Base-by-base conservation (phyloP, 345 rosid genomes). In the Leavenworthia alabamica region DNA sequence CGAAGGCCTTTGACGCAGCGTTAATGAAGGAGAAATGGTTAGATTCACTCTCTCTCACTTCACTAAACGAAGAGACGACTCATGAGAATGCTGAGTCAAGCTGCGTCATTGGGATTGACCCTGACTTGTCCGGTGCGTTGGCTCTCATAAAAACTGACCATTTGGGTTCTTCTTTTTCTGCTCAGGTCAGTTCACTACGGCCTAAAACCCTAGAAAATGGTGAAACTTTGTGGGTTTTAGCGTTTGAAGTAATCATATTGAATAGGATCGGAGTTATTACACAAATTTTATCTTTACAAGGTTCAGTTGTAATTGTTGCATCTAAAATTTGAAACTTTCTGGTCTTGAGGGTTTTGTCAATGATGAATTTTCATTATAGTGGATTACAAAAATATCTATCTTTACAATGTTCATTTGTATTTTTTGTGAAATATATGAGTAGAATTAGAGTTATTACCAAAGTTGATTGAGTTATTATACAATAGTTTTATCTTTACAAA, bases 21-120 rank as follows among this genome's bases (percentile, higher is more conserved):
- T 51, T 71, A 8, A 67, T 87, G 26, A 80, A 83, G 71, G 78
- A 74, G 66, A 62, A 74, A 56, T 87, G 91, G 95, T 67, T 87
- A 28, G 82, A 79, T 20, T 87, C 91, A 10, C 85, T 87, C 27
- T 65, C 87, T 70, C 68, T 58, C 55, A 77, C 80, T 7, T 73
- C 39, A 19, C 43, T 32, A 12, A 44, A 37, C 9, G 66, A 40
- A 23, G 81, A 70, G 6, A 27, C 54, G 19, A 50, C 57, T 39
- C 64, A 3, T 15, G 35, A 24, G 7, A 47, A 3, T 33, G 35
- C 37, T 49, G 80, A 75, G 51, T 71, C 82, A 44, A 44, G 53
- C n/a, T 89, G 80, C 80, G 82, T 82, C 60, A 31, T 89, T 17
- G 96, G 98, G 32, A 33, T 92, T 56, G 96, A 91, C 79, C 97